Percentiles rank a stretch among this genome's conserved stretches.
Conservation (phyloP, 768 basidiomycete species). For the Rhizopogon vesiculosus region DNA sequence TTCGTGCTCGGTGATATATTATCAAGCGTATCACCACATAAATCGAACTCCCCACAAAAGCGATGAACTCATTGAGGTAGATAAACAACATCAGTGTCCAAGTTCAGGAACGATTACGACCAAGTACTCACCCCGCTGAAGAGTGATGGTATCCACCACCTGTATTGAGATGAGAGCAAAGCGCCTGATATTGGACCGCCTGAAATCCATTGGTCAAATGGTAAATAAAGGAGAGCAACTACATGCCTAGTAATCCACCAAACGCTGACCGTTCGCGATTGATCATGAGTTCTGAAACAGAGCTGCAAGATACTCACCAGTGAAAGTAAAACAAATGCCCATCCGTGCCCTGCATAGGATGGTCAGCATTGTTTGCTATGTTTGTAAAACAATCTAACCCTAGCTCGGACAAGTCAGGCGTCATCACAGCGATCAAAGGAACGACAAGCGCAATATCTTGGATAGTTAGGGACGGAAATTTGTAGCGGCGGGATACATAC, state of each 20-base stretch:
- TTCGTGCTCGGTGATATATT: neutral
- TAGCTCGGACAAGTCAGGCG: conserved; percentile 44
- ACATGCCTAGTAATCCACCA: conserved; percentile 17
- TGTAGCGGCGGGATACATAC: conserved; percentile 16
- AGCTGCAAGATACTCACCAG: conserved; percentile 23
- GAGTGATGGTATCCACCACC: conserved; percentile 54
- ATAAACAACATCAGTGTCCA: neutral
- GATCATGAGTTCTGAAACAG: too few species aligned
- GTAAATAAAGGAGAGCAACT: neutral
- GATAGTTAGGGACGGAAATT: neutral
- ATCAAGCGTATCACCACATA: neutral
- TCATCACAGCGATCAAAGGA: conserved; percentile 40
- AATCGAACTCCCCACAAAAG: neutral
- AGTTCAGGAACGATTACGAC: neutral
- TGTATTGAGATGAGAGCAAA: conserved; percentile 42
- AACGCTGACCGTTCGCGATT: conserved; percentile 8
- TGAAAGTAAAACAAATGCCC: conserved; percentile 45
- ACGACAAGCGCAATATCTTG: conserved; percentile 35
- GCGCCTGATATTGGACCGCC: conserved; percentile 57
- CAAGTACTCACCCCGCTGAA: conserved; percentile 39
- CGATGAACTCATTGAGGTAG: neutral
- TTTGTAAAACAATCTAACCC: conserved; percentile 27
- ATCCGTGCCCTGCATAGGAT: conserved; percentile 26
- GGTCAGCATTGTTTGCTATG: neutral
- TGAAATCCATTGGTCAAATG: conserved; percentile 28